These are phyloP conservation scores for Pleurotus tuoliensis DNA, from an alignment of 768 basidiomycete species.

Conservation along the genomic window DNA sequence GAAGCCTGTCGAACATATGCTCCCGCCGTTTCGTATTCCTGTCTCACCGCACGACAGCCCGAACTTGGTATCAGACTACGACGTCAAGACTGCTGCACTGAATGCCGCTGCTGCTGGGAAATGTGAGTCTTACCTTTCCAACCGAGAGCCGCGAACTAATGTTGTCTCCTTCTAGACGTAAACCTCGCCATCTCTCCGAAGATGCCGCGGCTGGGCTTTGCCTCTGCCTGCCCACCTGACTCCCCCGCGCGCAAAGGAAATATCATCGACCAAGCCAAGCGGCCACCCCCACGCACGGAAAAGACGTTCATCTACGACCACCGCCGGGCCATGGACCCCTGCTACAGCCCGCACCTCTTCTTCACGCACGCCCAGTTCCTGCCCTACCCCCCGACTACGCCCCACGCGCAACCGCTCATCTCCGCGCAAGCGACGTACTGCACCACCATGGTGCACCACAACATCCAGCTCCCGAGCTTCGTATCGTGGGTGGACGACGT, in stretches of 20 bases:
- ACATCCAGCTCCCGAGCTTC: conserved; percentile 40
- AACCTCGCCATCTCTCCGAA: conserved; percentile 15
- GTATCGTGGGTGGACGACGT: conserved; percentile 35
- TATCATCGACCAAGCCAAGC: conserved; percentile 19
- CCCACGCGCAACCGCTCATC: conserved; percentile 28
- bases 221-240: conserved; percentile 25
- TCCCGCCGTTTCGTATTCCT: conserved; percentile 47
- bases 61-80: conserved; percentile 32
- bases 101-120: conserved; percentile 31
- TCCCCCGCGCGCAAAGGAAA: conserved; percentile 24
- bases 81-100: conserved; percentile 28
- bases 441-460: conserved; percentile 37
- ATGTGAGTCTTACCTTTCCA: conserved; percentile 23
- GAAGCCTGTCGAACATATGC: conserved; percentile 30
- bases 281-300: conserved; percentile 15
- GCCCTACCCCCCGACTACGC: conserved; percentile 28
- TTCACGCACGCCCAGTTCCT: conserved; percentile 43
- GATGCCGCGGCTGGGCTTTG: conserved; percentile 17
- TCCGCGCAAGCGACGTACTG: conserved; percentile 43
- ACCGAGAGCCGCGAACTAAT: no score
- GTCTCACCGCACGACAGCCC: conserved; percentile 52
- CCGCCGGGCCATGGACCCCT: conserved; percentile 39
- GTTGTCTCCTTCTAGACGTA: conserved; percentile 14
- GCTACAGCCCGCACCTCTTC: conserved; percentile 31
- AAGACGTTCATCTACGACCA: conserved; percentile 44